Percentiles rank a stretch among this genome's conserved stretches.
Evolutionary conservation across 176 grass and related monocot genomes (phyloP).

Genomic region (Oryza glaberrima): DNA sequence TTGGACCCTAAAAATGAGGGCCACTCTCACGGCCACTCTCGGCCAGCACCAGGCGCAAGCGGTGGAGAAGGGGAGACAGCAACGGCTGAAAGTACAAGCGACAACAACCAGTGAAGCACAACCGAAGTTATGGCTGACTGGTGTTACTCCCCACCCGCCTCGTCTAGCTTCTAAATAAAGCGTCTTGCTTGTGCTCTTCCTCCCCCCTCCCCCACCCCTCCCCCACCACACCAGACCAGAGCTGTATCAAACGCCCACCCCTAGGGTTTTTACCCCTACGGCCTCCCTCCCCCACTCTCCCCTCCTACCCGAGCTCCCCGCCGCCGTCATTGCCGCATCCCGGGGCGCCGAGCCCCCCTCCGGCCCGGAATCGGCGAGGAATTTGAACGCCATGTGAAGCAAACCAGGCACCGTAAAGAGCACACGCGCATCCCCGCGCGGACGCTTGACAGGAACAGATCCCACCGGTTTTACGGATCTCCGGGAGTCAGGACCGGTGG

Average conservation of each 20-base stretch:
- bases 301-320: not conserved
- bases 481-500: not conserved
- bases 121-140: too few relatives aligned
- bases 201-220: too few relatives aligned
- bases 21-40: too few relatives aligned
- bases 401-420: not conserved
- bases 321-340: not conserved
- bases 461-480: slow-evolving; percentile 32
- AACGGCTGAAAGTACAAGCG: too few relatives aligned
- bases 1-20: too few relatives aligned
- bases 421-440: not conserved
- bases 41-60: too few relatives aligned
- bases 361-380: not conserved
- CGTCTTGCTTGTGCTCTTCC: too few relatives aligned
- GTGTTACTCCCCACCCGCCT: too few relatives aligned
- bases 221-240: too few relatives aligned
- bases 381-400: not conserved
- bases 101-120: too few relatives aligned
- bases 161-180: not conserved
- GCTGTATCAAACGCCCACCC: not conserved
- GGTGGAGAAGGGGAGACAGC: too few relatives aligned
- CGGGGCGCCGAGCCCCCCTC: too few relatives aligned
- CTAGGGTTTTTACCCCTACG: not conserved
- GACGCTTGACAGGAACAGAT: slow-evolving; percentile 46
- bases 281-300: not conserved